Evolutionary conservation across 1,284 basidiomycete genomes (phyloP), one percentile per base, ranked within the genome.

Genomic region (Inonotus hispidus): DNA sequence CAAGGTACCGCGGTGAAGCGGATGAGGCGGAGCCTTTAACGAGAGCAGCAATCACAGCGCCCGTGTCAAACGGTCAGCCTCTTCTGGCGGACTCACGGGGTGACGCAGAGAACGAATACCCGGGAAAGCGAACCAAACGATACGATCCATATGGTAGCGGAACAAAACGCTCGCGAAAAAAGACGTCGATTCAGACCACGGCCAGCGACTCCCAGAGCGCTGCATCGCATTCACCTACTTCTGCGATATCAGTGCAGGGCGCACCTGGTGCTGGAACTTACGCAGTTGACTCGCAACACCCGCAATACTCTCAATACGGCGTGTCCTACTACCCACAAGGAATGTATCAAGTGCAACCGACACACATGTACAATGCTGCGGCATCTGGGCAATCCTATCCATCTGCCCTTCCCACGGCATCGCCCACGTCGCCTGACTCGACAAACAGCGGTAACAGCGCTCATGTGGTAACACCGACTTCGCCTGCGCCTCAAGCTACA

Each of bases 1-100:
- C 86, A 27, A 82, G 90, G 23, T 97, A 95, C 71, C 81, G 88
- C 38, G 88, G 88, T 50, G 88, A 91, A 69, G 86, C 87, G 19
- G 88, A 91, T 68, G 88, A 90, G 46, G 71, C 76, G 10, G 80
- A 82, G 27, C 64, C 80, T 82, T 2, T 76, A 81, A 0, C 73
- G 79, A 11, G 69, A 82, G 49, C 69, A 81, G 52, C 69, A n/a
- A 46, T 45, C 37, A 25, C 80, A 7, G 75, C 79, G 0, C 78
- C 83, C 0, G 69, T 85, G 21, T 78, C 82, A 2, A 75, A 78
- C 16, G 80, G 77, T 13, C 71, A 81, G 16, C 81, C 83, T 7
- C 77, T 85, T 46, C 77, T 85, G 57, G 79, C 74, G 6, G 79
- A 80, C 45, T 73, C 77, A 1, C 69, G 70, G n/a, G 70, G 67